Base-by-base conservation (phyloP, 345 rosid species). In the Hirschfeldia incana region DNA sequence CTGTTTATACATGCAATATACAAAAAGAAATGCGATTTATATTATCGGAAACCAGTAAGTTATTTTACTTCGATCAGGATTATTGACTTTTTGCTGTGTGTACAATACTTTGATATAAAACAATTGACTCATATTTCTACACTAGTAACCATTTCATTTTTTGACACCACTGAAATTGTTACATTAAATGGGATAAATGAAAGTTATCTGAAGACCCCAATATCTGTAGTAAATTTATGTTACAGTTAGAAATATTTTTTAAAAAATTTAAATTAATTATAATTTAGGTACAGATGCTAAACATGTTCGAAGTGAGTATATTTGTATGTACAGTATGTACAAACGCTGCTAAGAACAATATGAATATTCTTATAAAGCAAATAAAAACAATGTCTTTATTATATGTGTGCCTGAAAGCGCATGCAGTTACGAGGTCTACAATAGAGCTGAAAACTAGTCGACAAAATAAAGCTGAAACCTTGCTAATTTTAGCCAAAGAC, bases 401-500 rank as follows among this genome's bases (percentile, higher is more conserved):
- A 27, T 27, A 11, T 26, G 64, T 27, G 21, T 33, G 68, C 28
- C 28, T 64, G 27, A 64, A 64, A 15, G 27, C 70, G 63, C 63
- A 74, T 74, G 70, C 17, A n/a, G 17, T 51, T 51, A n/a, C 21
- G 57, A 51, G 57, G 57, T 51, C 57, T n/a, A 51, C 57, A 51
- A 51, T n/a, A 51, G 57, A 51, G 57, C 21, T 51, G 57, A 51
- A 51, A 51, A 51, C 57, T 51, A 51, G 21, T 51, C 57, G 57
- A 51, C 57, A 51, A 51, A 51, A 51, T 51, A 51, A 57, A 8
- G 60, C 27, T 2, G 78, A 29, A 46, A 1, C 33, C 44, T 65
- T 53, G 0, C 78, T 9, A 53, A 13, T 53, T 75, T 53, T 53
- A 53, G 72, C 37, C 36, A 51, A 51, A 51, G 64, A 65, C 70